Conservation (phyloP, 2,329 filamentous ascomycete species). For the Cordyceps farinosa region DNA sequence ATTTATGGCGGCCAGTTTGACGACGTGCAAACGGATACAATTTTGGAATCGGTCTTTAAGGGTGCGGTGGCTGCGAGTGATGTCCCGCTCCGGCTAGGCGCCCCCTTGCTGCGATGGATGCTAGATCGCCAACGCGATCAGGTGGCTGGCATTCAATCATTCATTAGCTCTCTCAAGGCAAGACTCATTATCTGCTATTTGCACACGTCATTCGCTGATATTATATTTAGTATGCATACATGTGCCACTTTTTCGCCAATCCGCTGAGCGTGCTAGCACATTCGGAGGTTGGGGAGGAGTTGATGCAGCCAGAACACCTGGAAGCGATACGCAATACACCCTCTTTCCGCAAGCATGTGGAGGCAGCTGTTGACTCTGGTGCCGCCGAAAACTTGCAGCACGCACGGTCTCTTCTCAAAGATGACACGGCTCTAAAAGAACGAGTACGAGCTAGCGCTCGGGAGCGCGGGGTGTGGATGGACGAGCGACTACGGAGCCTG, state of each 20-base stretch:
- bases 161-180: slow-evolving; percentile 67
- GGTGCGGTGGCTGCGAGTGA: slow-evolving; percentile 57
- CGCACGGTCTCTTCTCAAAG: slow-evolving; percentile 51
- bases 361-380: slow-evolving; percentile 43
- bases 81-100: slow-evolving; percentile 59
- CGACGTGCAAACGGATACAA: slow-evolving; percentile 67
- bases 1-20: slow-evolving; percentile 73
- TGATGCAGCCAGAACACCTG: slow-evolving; percentile 58
- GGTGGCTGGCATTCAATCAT: slow-evolving; percentile 69
- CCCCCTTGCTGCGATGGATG: slow-evolving; percentile 58
- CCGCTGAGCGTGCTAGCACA: slow-evolving; percentile 63
- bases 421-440: slow-evolving; percentile 52
- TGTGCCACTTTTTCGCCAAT: slow-evolving; percentile 83
- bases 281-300: slow-evolving; percentile 24
- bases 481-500: slow-evolving; percentile 47
- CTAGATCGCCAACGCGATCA: slow-evolving; percentile 73
- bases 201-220: not conserved
- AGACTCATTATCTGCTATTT: not conserved
- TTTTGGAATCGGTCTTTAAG: slow-evolving; percentile 70
- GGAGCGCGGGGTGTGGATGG: slow-evolving; percentile 36
- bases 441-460: slow-evolving; percentile 34
- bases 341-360: slow-evolving; percentile 61
- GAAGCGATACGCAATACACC: slow-evolving; percentile 64
- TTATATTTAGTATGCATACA: slow-evolving; percentile 65
- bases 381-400: slow-evolving; percentile 42